Conservation (phyloP, 768 basidiomycete genomes). For the Rhizopogon vulgaris region DNA sequence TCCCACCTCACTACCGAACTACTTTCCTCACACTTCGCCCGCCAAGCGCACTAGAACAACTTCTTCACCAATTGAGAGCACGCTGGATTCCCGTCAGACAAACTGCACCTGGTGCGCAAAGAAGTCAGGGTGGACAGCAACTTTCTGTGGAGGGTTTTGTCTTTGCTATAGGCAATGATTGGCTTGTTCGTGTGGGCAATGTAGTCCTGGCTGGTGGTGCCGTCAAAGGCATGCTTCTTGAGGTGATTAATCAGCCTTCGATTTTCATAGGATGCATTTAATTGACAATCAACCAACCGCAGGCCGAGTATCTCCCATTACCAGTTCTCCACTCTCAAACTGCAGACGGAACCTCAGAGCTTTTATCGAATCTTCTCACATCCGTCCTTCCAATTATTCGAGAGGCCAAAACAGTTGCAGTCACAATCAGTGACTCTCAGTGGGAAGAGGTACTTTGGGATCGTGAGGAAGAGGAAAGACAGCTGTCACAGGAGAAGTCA, state of each 20-base stretch:
- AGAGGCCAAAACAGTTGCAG: constrained; percentile 71
- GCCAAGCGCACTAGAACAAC: constrained; percentile 68
- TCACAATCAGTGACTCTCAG: constrained; percentile 69
- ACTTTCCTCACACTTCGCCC: constrained; percentile 75
- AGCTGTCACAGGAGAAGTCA: constrained; percentile 14
- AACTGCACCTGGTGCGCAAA: constrained; percentile 31
- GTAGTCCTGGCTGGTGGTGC: constrained; percentile 70
- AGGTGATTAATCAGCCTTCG: constrained; percentile 38
- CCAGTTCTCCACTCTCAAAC: constrained; percentile 59
- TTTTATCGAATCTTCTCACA: constrained; percentile 68
- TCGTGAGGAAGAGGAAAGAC: constrained; percentile 53
- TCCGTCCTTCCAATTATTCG: constrained; percentile 69
- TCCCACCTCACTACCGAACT: constrained; percentile 58
- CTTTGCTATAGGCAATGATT: constrained; percentile 75
- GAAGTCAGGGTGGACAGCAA: constrained; percentile 54
- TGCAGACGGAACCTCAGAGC: constrained; percentile 62
- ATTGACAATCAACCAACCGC: background rate
- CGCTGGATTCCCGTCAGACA: constrained; percentile 71
- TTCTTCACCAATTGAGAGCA: constrained; percentile 67
- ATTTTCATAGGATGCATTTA: background rate
- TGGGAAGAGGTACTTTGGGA: constrained; percentile 82
- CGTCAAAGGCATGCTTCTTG: constrained; percentile 78
- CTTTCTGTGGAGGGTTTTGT: constrained; percentile 67
- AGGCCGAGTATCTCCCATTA: constrained; percentile 83
- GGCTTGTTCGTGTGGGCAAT: constrained; percentile 76